These are phyloP conservation scores for Thoreauomyces humboldtii DNA, from an alignment of 192 early-diverging fungal genomes.

Conservation along the genomic window DNA sequence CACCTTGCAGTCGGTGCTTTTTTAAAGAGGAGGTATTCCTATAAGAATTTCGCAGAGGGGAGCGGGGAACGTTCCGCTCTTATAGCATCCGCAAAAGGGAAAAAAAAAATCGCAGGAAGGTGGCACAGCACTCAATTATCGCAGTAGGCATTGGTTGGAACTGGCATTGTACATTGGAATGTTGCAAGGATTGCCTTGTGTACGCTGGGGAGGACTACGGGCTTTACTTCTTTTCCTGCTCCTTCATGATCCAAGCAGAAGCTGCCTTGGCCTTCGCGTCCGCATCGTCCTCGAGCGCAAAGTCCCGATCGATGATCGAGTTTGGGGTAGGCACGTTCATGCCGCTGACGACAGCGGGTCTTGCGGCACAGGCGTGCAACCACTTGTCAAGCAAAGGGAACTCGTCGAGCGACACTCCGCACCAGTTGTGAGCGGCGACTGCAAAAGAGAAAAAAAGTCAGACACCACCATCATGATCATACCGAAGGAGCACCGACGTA, in stretches of 20 bases:
- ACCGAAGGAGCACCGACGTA: background rate
- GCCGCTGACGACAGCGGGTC: slow-evolving; percentile 40
- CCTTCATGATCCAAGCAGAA: slow-evolving; percentile 5
- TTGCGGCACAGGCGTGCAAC: slow-evolving; percentile 38
- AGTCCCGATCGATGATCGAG: slow-evolving; percentile 18
- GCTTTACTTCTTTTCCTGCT: slow-evolving; percentile 4
- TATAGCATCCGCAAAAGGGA: too few relatives aligned
- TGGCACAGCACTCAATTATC: too few relatives aligned
- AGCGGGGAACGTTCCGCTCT: too few relatives aligned
- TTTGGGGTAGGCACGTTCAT: slow-evolving; percentile 22
- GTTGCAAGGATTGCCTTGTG: too few relatives aligned
- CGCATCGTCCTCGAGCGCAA: slow-evolving; percentile 1
- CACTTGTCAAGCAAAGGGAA: slow-evolving; percentile 44
- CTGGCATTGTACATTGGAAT: too few relatives aligned
- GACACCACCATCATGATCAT: background rate
- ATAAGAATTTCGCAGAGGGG: too few relatives aligned
- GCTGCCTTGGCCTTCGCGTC: slow-evolving; percentile 9
- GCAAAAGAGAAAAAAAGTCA: background rate
- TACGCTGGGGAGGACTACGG: background rate
- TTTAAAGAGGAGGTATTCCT: too few relatives aligned
- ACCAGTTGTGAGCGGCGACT: slow-evolving; percentile 8
- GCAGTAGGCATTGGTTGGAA: too few relatives aligned
- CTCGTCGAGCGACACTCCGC: slow-evolving; percentile 33
- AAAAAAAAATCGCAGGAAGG: too few relatives aligned
- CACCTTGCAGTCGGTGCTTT: too few relatives aligned